Percentiles rank a stretch among this genome's conserved stretches.
These are phyloP conservation scores for Rhizophora apiculata DNA, from an alignment of 345 rosid species.

Conservation along the genomic window DNA sequence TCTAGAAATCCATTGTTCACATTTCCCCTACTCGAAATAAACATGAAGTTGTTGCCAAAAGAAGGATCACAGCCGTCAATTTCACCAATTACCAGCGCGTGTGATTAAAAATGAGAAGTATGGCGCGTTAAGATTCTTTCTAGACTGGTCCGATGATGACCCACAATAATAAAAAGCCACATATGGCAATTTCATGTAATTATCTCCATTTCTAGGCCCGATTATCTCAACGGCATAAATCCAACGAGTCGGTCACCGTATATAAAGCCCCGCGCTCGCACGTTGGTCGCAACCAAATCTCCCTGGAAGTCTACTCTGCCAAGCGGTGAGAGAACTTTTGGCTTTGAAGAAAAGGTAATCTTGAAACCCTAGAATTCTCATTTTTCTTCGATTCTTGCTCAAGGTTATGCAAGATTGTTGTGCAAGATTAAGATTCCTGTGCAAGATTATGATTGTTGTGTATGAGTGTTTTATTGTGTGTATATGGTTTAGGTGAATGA, in stretches of 20 bases:
- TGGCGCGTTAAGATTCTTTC: neutral
- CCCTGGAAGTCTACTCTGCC: slow-evolving; percentile 25
- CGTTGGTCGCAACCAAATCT: slow-evolving; percentile 18
- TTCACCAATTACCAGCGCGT: too few species aligned
- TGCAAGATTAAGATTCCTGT: too few species aligned
- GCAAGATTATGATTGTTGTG: neutral
- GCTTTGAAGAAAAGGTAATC: slow-evolving; percentile 35
- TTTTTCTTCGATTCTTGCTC: neutral
- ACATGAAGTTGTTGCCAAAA: neutral
- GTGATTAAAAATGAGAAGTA: too few species aligned
- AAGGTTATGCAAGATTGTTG: neutral
- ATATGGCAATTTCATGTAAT: neutral
- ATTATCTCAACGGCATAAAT: neutral
- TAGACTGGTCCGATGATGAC: neutral
- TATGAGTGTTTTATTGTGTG: slow-evolving; percentile 2
- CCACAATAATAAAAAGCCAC: neutral
- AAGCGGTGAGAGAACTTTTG: neutral
- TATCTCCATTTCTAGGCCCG: neutral
- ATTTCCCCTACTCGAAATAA: neutral
- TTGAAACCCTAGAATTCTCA: slow-evolving; percentile 49
- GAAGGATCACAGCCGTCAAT: neutral
- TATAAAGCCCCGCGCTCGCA: too few species aligned
- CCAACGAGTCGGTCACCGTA: neutral
- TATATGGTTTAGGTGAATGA: slow-evolving; percentile 24
- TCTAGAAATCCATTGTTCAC: neutral